Conservation (phyloP, 208 protist species). For the Trypanosoma rangeli region DNA sequence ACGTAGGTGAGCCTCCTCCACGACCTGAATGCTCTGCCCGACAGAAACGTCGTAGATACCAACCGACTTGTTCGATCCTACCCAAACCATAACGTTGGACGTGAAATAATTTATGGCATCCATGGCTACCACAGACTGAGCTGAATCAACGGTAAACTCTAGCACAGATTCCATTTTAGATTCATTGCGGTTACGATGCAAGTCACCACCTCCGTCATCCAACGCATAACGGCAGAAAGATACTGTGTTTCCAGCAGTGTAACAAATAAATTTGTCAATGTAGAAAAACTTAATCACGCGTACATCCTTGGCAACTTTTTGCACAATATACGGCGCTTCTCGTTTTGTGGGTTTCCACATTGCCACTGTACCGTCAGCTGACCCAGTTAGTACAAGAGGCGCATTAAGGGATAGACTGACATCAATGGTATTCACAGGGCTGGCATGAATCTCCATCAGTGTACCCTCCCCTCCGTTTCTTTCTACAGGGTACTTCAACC, state of each 20-base stretch:
- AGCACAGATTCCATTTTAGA: conserved; percentile 23
- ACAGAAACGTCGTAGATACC: conserved; percentile 62
- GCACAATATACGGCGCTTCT: conserved; percentile 26
- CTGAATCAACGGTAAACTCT: conserved; percentile 28
- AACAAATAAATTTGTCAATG: conserved; percentile 73
- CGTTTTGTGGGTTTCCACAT: conserved; percentile 52
- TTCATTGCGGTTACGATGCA: conserved; percentile 33
- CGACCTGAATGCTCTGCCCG: conserved; percentile 35
- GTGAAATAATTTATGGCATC: conserved; percentile 77
- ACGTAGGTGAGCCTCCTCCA: conserved; percentile 57
- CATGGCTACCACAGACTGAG: conserved; percentile 58
- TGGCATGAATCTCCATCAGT: conserved; percentile 34
- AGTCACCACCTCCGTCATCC: conserved; percentile 24
- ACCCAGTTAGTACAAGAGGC: conserved; percentile 50
- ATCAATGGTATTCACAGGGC: conserved; percentile 49
- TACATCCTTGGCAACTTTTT: conserved; percentile 29
- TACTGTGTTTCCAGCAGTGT: conserved; percentile 37
- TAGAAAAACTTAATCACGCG: conserved; percentile 72
- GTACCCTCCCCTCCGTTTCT: conserved; percentile 39
- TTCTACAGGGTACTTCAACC: conserved; percentile 54
- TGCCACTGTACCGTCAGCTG: conserved; percentile 50
- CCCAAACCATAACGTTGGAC: conserved; percentile 64
- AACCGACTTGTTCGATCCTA: conserved; percentile 69
- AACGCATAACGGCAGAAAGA: conserved; percentile 38
- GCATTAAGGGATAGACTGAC: conserved; percentile 56